Percentiles rank a stretch among this genome's conserved stretches.
These are phyloP conservation scores for Fonsecaea pugnacius DNA, from an alignment of 2,329 filamentous ascomycete species.

Conservation along the genomic window DNA sequence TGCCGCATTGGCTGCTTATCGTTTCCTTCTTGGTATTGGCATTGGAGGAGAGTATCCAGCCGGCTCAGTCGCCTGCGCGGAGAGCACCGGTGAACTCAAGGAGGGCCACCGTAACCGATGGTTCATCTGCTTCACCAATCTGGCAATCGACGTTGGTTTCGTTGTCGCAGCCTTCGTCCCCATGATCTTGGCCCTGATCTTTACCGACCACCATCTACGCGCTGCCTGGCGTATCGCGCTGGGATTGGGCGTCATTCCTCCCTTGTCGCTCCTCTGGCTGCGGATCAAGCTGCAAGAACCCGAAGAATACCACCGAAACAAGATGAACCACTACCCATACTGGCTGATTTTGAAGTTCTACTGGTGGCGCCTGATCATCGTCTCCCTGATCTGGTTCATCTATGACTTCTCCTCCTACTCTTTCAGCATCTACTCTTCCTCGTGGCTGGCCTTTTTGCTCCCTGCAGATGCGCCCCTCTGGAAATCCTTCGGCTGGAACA, in stretches of 20 bases:
- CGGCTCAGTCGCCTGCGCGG: conserved; percentile 80
- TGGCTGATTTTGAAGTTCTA: conserved; percentile 67
- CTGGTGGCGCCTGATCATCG: conserved; percentile 70
- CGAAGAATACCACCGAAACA: conserved; percentile 73
- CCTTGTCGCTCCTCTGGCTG: conserved; percentile 70
- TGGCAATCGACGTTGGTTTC: conserved; percentile 84
- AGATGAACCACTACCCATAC: conserved; percentile 66
- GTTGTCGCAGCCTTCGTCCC: conserved; percentile 80
- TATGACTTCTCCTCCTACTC: conserved; percentile 86
- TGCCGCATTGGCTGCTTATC: conserved; percentile 77
- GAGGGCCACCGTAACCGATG: conserved; percentile 80
- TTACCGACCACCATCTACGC: conserved; percentile 65
- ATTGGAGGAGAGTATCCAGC: conserved; percentile 66
- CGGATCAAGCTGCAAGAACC: conserved; percentile 77
- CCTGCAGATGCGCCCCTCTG: conserved; percentile 67
- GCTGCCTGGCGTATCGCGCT: conserved; percentile 82
- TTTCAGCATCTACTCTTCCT: conserved; percentile 81
- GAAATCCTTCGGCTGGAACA: conserved; percentile 84
- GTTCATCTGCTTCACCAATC: conserved; percentile 90
- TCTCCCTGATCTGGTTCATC: conserved; percentile 81
- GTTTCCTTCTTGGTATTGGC: conserved; percentile 81
- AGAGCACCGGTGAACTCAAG: conserved; percentile 82
- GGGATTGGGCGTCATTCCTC: conserved; percentile 78
- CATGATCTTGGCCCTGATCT: conserved; percentile 65
- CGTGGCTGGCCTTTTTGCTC: conserved; percentile 64